phyloP scores from a whole-genome alignment of 139 green algal genomes.

The Chlamydomonas asymmetrica region DNA sequence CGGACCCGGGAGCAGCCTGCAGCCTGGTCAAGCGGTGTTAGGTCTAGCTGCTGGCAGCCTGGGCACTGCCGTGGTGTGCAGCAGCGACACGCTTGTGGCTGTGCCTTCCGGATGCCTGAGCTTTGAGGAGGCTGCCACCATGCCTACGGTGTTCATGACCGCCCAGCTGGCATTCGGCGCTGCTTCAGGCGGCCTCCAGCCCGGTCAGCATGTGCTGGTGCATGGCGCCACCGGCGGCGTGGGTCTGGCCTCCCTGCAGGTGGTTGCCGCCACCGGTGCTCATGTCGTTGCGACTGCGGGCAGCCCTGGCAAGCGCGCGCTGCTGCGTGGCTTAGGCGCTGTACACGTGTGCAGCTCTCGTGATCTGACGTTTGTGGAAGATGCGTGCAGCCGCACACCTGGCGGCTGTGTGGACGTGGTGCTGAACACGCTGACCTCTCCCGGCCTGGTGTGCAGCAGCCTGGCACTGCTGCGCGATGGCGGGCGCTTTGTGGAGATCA shows the following conservation, averaged over 20 bases:
- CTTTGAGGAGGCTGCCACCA: constrained; percentile 74
- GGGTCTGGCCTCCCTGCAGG: constrained; percentile 73
- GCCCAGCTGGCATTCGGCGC: constrained; percentile 51
- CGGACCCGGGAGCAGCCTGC: constrained; percentile 1
- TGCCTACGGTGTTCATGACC: constrained; percentile 79
- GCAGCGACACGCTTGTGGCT: constrained; percentile 53
- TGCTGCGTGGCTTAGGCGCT: constrained; percentile 63
- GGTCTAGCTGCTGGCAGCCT: constrained; percentile 78
- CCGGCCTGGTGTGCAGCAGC: constrained; percentile 67
- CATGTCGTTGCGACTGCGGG: constrained; percentile 66
- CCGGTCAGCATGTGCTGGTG: constrained; percentile 64
- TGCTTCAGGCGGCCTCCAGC: constrained; percentile 47
- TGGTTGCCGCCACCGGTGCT: constrained; percentile 44
- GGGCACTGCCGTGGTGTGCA: constrained; percentile 66
- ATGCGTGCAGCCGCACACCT: not conserved
- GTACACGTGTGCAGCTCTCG: constrained; percentile 35
- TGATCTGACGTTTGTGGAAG: constrained; percentile 36
- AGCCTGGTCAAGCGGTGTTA: constrained; percentile 72
- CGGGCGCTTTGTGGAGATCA: constrained; percentile 83
- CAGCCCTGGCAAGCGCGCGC: constrained; percentile 66
- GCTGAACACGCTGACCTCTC: constrained; percentile 82
- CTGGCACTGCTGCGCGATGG: constrained; percentile 54
- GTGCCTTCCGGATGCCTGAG: constrained; percentile 63
- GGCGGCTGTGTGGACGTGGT: constrained; percentile 48
- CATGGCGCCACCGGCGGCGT: constrained; percentile 81